Percentiles rank a stretch among this genome's conserved stretches.
These are phyloP conservation scores for Porcisia deanei DNA, from an alignment of 208 protist species.

Conservation along the genomic window DNA sequence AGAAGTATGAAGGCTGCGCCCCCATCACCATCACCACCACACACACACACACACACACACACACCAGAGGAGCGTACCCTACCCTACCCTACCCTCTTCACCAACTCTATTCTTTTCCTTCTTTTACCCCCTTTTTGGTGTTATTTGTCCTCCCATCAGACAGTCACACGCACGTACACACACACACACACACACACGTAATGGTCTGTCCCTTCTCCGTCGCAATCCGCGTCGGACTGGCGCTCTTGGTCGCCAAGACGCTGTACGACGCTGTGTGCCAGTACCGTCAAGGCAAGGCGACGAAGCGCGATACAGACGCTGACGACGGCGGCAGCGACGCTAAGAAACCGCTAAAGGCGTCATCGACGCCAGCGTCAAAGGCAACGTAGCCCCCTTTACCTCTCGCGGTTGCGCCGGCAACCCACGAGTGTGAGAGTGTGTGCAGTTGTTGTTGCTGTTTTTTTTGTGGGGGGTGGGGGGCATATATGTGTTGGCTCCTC, in stretches of 20 bases:
- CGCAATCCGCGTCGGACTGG: slow-evolving; percentile 37
- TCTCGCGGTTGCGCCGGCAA: no score
- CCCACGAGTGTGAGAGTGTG: not conserved
- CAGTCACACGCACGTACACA: not conserved
- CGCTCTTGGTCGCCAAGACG: slow-evolving; percentile 29
- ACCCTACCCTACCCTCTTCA: not conserved
- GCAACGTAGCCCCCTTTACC: not conserved
- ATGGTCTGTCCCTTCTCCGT: slow-evolving; percentile 50
- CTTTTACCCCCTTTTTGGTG: not conserved
- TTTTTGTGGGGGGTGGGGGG: no score
- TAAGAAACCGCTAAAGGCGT: not conserved
- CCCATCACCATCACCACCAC: no score
- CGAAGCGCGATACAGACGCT: not conserved
- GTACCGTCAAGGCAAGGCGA: not conserved
- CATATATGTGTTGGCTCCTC: no score
- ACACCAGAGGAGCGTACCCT: no score
- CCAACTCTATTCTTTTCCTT: not conserved
- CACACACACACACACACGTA: not conserved
- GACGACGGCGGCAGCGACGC: not conserved
- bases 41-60: no score
- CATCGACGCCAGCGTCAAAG: not conserved
- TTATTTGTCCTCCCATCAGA: no score
- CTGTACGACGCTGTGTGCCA: slow-evolving; percentile 28
- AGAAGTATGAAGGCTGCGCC: not conserved
- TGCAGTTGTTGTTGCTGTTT: not conserved